Percentiles rank a stretch among this genome's conserved stretches.
Evolutionary conservation across 495 filamentous ascomycete genomes (phyloP).

Genomic region (Podospora bellae-mahoneyi): DNA sequence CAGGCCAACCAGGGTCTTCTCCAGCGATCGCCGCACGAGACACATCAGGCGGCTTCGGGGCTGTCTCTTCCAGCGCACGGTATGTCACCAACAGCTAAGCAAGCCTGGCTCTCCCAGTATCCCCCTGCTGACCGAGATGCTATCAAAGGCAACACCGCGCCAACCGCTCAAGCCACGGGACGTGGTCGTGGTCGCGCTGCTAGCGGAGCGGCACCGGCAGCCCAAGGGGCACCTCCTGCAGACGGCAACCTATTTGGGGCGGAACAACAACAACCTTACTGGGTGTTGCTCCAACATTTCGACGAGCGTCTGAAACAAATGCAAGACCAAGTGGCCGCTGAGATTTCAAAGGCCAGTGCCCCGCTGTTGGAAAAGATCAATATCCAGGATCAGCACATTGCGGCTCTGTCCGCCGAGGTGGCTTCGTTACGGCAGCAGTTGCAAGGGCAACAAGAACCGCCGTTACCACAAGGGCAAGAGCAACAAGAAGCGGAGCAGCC

Average conservation of each 20-base stretch:
- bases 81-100: conserved; percentile 33
- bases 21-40: conserved; percentile 39
- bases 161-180: conserved; percentile 25
- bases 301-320: conserved; percentile 46
- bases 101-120: conserved; percentile 41
- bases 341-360: conserved; percentile 19
- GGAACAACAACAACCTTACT: conserved; percentile 47
- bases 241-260: conserved; percentile 43
- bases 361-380: conserved; percentile 39
- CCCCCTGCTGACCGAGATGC: conserved; percentile 49
- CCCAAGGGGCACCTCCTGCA: conserved; percentile 32
- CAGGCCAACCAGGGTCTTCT: conserved; percentile 27
- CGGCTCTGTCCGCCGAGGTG: conserved; percentile 25
- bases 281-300: conserved; percentile 49
- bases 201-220: conserved; percentile 27
- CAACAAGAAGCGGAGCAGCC: conserved; percentile 1
- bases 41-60: conserved; percentile 30
- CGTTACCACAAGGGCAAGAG: not conserved
- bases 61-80: conserved; percentile 41
- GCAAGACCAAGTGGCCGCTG: conserved; percentile 30
- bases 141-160: conserved; percentile 39
- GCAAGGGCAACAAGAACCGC: conserved; percentile 3
- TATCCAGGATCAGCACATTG: conserved; percentile 40
- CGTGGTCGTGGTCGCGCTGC: conserved; percentile 27
- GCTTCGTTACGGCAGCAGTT: conserved; percentile 24